Evolutionary conservation across 1,139 yeast genomes (phyloP), one percentile per base, ranked within the genome.

Genomic region (Yamadazyma aaseri): DNA sequence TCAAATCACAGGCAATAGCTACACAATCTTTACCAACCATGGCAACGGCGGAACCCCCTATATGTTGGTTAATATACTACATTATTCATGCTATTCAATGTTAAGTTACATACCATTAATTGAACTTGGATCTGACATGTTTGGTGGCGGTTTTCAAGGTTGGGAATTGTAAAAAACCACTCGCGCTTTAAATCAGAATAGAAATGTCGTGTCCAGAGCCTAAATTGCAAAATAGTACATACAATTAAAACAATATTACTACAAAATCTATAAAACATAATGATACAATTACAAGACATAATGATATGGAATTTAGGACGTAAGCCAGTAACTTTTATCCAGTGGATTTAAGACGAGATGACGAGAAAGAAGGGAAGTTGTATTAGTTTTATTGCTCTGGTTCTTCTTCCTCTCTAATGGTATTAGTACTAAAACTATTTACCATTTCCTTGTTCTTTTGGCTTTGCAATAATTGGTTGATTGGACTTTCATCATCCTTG

Each of bases 21-120:
- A 94, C 89, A 67, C 99, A 94, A 51, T 89, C 97, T 58, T 94
- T 90, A 49, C 99, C 99, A 17, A 84, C 83, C 99, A 94, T 94
- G 47, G 98, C 98, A 26, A 94, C 95, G 40, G 96, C 96, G 41
- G 96, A 76, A 63, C 99, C 98, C 63, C 50, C 49, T 42, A 32
- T 12, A 36, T 39, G 34, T 29, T n/a, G n/a, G 26, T 21, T 29
- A 29, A 17, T 22, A 29, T 6, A 17, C 12, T 17, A 10, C 12
- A 3, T 4, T 11, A 17, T 20, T 14, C 20, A 14, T 8, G 20
- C 20, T 5, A 8, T 11, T 29, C 3, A 10, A 13, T 9, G 27
- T 24, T 12, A 5, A 5, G 7, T 14, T 27, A 43, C 46, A 36
- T 43, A 43, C 65, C 76, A 51, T 70, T 70, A 42, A 70, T 66